Evolutionary conservation across 2,329 filamentous ascomycete species (phyloP).

Genomic region (Penicillium sp.): DNA sequence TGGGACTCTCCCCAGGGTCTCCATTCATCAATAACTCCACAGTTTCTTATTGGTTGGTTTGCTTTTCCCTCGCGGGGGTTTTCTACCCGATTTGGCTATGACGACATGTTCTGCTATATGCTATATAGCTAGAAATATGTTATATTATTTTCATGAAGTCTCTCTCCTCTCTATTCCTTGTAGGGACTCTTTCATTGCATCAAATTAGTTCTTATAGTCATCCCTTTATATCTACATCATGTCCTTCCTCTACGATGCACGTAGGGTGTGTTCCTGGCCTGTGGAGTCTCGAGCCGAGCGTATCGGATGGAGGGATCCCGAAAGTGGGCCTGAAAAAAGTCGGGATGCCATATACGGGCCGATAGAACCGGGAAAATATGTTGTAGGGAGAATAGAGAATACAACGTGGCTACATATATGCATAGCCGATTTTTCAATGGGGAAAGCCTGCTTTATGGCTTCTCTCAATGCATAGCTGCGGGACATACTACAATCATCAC

Average conservation of each 20-base stretch:
- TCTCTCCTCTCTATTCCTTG: neutral
- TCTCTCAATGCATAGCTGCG: neutral
- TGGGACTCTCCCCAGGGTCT: neutral
- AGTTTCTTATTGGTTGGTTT: neutral
- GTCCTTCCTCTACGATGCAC: neutral
- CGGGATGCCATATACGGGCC: neutral
- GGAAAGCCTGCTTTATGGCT: no score
- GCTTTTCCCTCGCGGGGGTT: neutral
- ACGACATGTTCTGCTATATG: neutral
- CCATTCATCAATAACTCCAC: neutral
- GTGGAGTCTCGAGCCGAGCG: neutral
- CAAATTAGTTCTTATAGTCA: no score
- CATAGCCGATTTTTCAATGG: neutral
- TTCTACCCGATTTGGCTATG: conserved; percentile 5
- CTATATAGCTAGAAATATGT: neutral
- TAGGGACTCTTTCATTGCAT: neutral
- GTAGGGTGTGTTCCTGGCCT: neutral
- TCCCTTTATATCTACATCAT: neutral
- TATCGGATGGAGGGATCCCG: neutral
- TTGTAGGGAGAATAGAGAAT: no score
- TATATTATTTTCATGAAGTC: neutral
- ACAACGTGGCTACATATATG: neutral
- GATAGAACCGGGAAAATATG: neutral
- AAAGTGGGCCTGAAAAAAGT: neutral
- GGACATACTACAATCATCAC: neutral